Base-by-base conservation (phyloP, 148 eudicot species). In the Nepenthes gracilis region DNA sequence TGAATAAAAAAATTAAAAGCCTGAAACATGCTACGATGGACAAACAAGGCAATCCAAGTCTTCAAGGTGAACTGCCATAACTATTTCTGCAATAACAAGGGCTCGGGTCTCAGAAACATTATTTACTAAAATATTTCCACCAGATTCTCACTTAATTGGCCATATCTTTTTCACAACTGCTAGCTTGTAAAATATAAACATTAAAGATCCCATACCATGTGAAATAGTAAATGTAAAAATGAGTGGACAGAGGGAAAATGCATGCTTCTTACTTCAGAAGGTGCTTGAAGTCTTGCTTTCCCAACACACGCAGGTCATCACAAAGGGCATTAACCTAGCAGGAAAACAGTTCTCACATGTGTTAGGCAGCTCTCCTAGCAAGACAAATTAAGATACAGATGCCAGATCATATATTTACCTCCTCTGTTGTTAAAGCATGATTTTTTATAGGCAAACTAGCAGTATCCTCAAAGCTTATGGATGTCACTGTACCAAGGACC, bases 271-370 rank as follows among this genome's bases (percentile, higher is more conserved):
- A 92, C 98, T 88, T 92, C 65, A 92, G 49, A 61, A 92, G 85
- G 66, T 88, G 82, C 79, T 84, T 92, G 77, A 92, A 92, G 73
- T 92, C 98, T 73, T 88, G 88, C 81, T 88, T 92, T 62, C 85
- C 92, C 65, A 88, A 60, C 51, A 92, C 96, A 70, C 84, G 83
- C 61, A 92, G 72, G 68, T 92, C 98, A 58, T 92, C 96, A 74
- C 98, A 92, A 4, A 88, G 76, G 59, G 80, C 72, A 74, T 72
- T 79, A 35, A 88, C 80, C 98, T 92, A 67, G 55, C 55, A 66
- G 58, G 33, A 62, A 63, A 60, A 70, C 33, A 61, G 60, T 34
- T 14, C 34, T 40, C 45, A 40, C 6, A 49, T 6, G 37, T 33
- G 40, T 36, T 15, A 50, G 47, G 9, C 15, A 55, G 32, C 43